phyloP scores from a whole-genome alignment of 208 protist genomes.

The Leishmania lainsoni region DNA sequence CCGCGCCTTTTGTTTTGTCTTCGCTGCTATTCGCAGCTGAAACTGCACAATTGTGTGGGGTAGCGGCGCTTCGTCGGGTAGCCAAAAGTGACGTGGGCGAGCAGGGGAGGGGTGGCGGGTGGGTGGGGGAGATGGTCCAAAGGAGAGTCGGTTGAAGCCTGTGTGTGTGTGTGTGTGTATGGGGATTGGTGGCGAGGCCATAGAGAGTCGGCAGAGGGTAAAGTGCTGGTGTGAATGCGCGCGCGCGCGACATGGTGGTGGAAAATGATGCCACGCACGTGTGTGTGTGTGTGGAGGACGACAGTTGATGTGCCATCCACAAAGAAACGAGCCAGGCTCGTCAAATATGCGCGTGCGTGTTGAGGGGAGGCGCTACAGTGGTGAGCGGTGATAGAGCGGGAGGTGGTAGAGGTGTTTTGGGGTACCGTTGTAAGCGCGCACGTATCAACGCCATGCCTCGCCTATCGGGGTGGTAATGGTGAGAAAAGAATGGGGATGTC shows the following conservation, averaged over 20 bases:
- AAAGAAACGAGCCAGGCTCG: not conserved
- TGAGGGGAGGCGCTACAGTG: not conserved
- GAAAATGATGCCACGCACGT: no score
- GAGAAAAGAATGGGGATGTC: no score
- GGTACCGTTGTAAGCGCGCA: not conserved
- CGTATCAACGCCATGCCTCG: not conserved
- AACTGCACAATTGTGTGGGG: no score
- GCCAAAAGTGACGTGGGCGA: no score
- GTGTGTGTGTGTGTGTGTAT: slow-evolving; percentile 6
- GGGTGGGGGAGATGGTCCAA: not conserved
- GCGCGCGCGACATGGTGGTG: no score
- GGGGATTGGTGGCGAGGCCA: no score
- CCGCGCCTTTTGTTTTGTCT: no score
- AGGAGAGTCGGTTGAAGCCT: slow-evolving; percentile 5
- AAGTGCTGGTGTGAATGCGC: no score
- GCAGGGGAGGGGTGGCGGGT: not conserved
- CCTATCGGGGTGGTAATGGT: not conserved
- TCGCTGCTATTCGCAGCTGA: no score
- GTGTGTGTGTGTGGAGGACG: not conserved
- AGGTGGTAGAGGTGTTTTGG: not conserved
- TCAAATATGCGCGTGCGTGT: not conserved
- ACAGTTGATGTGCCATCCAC: not conserved
- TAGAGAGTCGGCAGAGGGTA: no score
- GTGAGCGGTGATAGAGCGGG: not conserved
- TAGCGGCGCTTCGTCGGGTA: no score